These are phyloP conservation scores for Lactifluus hygrophoroides DNA, from an alignment of 768 basidiomycete genomes.

Conservation along the genomic window DNA sequence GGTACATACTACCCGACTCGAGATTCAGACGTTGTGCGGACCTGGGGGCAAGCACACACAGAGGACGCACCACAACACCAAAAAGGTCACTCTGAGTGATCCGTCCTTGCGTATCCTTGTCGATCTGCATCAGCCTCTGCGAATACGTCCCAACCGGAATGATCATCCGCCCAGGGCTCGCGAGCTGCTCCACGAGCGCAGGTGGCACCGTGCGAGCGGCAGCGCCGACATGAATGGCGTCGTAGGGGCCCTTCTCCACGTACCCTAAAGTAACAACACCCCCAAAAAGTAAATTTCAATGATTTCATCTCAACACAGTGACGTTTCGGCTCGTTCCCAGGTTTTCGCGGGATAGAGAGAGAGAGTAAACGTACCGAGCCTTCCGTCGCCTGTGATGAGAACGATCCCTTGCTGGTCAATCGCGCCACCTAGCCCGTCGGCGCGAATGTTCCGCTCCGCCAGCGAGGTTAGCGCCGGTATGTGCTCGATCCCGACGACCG, in stretches of 20 bases:
- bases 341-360: too few species aligned
- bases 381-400: slow-evolving; percentile 71
- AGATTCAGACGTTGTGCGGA: background rate
- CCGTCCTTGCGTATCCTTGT: slow-evolving; percentile 65
- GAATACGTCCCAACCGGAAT: slow-evolving; percentile 73
- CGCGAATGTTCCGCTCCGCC: slow-evolving; percentile 58
- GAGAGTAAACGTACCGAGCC: slow-evolving; percentile 43
- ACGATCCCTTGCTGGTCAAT: slow-evolving; percentile 48
- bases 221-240: slow-evolving; percentile 91
- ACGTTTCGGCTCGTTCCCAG: too few species aligned
- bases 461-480: slow-evolving; percentile 67
- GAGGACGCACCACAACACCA: slow-evolving; percentile 62
- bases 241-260: slow-evolving; percentile 22
- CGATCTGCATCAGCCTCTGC: slow-evolving; percentile 58
- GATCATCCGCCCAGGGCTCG: slow-evolving; percentile 76
- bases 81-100: slow-evolving; percentile 62
- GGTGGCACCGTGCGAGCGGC: slow-evolving; percentile 71
- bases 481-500: slow-evolving; percentile 88
- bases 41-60: background rate
- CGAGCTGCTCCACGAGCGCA: slow-evolving; percentile 69
- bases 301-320: too few species aligned
- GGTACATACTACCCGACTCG: slow-evolving; percentile 52
- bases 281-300: too few species aligned
- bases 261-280: too few species aligned
- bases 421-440: slow-evolving; percentile 52